Base-by-base conservation (phyloP, 805 yeast species). In the Candida insectalens region DNA sequence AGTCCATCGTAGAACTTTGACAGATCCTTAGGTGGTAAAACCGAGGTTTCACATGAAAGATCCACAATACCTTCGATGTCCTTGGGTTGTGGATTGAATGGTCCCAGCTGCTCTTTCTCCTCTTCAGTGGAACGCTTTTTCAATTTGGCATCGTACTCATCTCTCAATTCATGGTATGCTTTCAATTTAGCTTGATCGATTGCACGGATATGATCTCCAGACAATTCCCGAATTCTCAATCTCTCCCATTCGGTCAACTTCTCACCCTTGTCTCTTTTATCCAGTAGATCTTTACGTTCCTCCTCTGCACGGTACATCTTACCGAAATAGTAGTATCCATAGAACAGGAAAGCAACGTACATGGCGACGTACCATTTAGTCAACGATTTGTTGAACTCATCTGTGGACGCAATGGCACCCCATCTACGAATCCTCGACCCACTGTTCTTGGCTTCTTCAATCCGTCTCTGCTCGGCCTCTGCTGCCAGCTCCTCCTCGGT, bases 1-100 rank as follows among this genome's bases (percentile, higher is more conserved):
- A 83, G 73, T 3, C 59, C 58, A 44, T 89, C 88, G 51, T 81
- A 85, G 49, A 83, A 79, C 8, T 63, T 67, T 1, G 95, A 83
- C 6, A 96, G 81, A 52, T 89, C 96, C 47, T 74, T 71, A 2
- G 94, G 68, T 4, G 81, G 79, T 32, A 79, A 65, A 27, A 83
- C 74, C 31, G 65, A 60, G 5, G 44, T 35, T 19, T 59, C 57
- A 21, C 53, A 51, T 27, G 59, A 33, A 21, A 43, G 37, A 35
- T 55, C 55, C 8, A 50, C 38, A n/a, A 48, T 30, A 6, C 40
- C 46, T 17, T 46, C 44, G 29, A 60, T 57, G 19, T 60, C 63
- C 13, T 43, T 39, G 5, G 61, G 57, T 17, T 37, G 19, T 7
- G 65, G 73, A 28, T 65, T 48, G 41, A 58, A 51, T 7, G 50